Base-by-base conservation (phyloP, 108 stramenopile species). In the Skeletonema tropicum region DNA sequence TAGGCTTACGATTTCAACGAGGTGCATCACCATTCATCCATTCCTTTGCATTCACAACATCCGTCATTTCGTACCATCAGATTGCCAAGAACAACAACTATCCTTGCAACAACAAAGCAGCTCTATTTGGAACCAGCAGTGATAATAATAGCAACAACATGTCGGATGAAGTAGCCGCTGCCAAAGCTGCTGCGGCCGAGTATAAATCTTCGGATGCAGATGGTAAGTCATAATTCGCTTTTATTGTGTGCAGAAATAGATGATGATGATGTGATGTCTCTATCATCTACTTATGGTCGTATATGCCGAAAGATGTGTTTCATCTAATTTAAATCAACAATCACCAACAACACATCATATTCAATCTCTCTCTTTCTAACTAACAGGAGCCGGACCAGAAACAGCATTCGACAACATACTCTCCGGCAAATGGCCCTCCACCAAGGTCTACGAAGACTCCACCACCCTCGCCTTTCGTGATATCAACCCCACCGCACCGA, bases 321-420 rank as follows among this genome's bases (percentile, higher is more conserved):
- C n/a, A n/a, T n/a, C n/a, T n/a, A n/a, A n/a, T n/a, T n/a, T n/a
- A n/a, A n/a, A n/a, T n/a, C n/a, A n/a, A n/a, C n/a, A n/a, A n/a
- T n/a, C n/a, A n/a, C n/a, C n/a, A n/a, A n/a, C n/a, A n/a, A n/a
- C n/a, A n/a, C n/a, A n/a, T n/a, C n/a, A 35, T 7, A 35, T 35
- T 4, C 33, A 35, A 35, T 35, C 33, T 35, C 33, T 35, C 33
- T 4, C 33, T 35, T 3, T 4, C 4, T 55, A 0, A 25, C 1
- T n/a, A n/a, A 23, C 52, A 55, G 52, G 52, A 55, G 91, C 88
- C 55, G 90, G 88, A 62, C 86, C 90, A 12, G 58, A 81, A 25
- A 98, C 98, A 5, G 86, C 97, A 25, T 99, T 99, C 80, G 98
- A 98, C 79, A 98, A 98, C 71, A 92, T 99, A 52, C 64, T 98